These are phyloP conservation scores for Parathielavia hyrcaniae DNA, from an alignment of 495 filamentous ascomycete species.

Conservation along the genomic window DNA sequence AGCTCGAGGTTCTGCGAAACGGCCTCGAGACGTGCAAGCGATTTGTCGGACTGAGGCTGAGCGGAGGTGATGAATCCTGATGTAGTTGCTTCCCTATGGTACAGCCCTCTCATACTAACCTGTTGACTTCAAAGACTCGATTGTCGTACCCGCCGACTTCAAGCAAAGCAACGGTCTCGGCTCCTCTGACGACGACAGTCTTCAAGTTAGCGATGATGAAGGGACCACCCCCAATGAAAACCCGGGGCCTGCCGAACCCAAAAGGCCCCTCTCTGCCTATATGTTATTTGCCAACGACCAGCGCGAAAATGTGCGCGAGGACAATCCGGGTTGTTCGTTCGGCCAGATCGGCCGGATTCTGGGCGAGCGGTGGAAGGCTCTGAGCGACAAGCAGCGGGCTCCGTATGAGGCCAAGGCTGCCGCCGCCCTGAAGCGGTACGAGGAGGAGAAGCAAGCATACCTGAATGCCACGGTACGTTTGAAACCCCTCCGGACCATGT, in stretches of 20 bases:
- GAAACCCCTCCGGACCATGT: neutral
- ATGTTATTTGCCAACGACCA: slow-evolving; percentile 99
- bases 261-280: slow-evolving; percentile 98
- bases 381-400: slow-evolving; percentile 77
- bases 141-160: slow-evolving; percentile 2
- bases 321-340: slow-evolving; percentile 97
- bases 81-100: no score
- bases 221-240: neutral
- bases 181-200: no score
- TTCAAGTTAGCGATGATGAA: no score
- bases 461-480: slow-evolving; percentile 51
- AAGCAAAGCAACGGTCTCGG: neutral
- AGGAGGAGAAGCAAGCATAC: slow-evolving; percentile 93
- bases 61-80: slow-evolving; percentile 14
- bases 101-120: no score
- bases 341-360: slow-evolving; percentile 97
- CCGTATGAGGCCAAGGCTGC: slow-evolving; percentile 96
- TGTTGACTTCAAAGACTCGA: neutral
- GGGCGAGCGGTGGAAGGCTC: slow-evolving; percentile 95
- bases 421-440: slow-evolving; percentile 96
- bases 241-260: slow-evolving; percentile 55
- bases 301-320: slow-evolving; percentile 93
- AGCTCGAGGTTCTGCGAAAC: slow-evolving; percentile 45
- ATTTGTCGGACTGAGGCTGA: slow-evolving; percentile 32
- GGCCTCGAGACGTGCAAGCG: slow-evolving; percentile 46